phyloP scores from a whole-genome alignment of 2,329 filamentous ascomycete species.

The Penicillium freii region DNA sequence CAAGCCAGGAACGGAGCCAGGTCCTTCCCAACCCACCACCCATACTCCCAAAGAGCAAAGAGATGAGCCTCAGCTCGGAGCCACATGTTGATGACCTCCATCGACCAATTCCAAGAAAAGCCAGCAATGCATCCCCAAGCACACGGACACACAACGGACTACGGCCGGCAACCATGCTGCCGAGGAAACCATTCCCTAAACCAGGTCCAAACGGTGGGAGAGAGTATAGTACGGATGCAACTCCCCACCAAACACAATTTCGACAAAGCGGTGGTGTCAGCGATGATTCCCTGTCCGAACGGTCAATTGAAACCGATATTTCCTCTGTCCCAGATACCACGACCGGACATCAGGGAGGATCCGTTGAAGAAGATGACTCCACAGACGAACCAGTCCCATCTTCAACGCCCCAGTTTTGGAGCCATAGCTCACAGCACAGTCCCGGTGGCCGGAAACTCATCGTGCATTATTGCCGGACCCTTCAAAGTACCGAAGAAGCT shows the following conservation, averaged over 20 bases:
- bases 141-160: background rate
- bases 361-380: background rate
- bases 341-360: background rate
- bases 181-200: background rate
- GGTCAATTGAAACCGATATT: background rate
- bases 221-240: slow-evolving; percentile 7
- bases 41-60: background rate
- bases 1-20: background rate
- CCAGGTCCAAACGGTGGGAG: background rate
- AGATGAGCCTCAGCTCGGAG: background rate
- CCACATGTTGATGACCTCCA: background rate
- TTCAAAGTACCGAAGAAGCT: slow-evolving; percentile 65
- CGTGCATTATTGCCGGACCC: slow-evolving; percentile 75
- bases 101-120: background rate
- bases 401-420: slow-evolving; percentile 31
- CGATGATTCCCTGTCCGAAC: background rate
- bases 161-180: background rate
- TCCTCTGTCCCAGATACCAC: background rate
- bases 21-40: background rate
- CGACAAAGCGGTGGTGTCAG: background rate
- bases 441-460: slow-evolving; percentile 55
- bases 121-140: background rate
- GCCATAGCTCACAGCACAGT: slow-evolving; percentile 46
- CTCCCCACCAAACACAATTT: background rate
- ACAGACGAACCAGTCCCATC: background rate